Base-by-base conservation (phyloP, 495 filamentous ascomycete genomes). In the Alectoria sarmentosa region DNA sequence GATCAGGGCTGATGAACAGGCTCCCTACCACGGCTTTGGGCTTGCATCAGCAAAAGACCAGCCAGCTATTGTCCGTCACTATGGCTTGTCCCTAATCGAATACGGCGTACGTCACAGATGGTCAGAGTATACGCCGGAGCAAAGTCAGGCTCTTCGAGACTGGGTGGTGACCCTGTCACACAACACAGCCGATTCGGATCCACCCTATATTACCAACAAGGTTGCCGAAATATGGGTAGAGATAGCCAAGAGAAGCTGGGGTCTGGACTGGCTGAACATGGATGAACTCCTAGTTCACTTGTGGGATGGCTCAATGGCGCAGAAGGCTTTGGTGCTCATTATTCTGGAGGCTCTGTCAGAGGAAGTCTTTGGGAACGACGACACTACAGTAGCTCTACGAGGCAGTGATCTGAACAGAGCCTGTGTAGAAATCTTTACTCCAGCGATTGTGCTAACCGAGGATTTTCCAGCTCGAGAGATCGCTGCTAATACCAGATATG, bases 151-250 rank as follows among this genome's bases (percentile, higher is more conserved):
- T n/a, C 73, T 97, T 62, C 84, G 88, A 38, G 76, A 79, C 48
- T 91, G 90, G 82, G 82, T 95, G 41, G 75, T 96, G 39, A 78
- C 87, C 72, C 84, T 99, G 21, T 88, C 92, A n/a, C 84, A 88
- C 69, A 78, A 81, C 62, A 79, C 93, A 62, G 78, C 83, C 14
- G 82, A 83, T 60, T 80, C 87, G 30, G 93, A 99, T 72, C 90
- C 92, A 4, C 69, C 82, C 30, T 98, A 90, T 71, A 75, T 98
- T 67, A 84, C 92, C 70, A 98, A 94, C 77, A 98, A 98, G 76
- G 88, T 94, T 39, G 90, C 91, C n/a, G 88, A 93, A 76, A 76
- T 98, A 64, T 98, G 94, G 95, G 89, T 91, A 10, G 94, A 97
- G 73, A 76, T 96, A 60, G 91, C 92, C 34, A 98, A 99, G 78